Conservation (phyloP, 331 rosid species). For the Pyrus hybrid region DNA sequence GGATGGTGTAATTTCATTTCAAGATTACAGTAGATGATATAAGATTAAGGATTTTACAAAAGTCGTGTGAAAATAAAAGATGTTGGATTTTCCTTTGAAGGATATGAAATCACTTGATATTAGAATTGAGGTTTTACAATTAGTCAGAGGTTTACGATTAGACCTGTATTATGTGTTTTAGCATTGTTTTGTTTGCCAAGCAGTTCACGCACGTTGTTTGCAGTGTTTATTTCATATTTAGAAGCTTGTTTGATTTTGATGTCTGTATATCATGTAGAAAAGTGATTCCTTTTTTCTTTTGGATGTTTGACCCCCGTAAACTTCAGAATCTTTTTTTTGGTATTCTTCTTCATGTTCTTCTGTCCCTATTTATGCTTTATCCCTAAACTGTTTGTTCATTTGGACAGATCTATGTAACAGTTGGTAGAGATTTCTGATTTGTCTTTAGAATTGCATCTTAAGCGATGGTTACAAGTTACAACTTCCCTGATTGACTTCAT, state of each 20-base stretch:
- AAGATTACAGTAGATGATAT: background rate
- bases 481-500: background rate
- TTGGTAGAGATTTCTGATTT: background rate
- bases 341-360: background rate
- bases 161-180: background rate
- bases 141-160: background rate
- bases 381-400: background rate
- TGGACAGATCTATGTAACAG: background rate
- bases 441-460: background rate
- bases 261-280: background rate
- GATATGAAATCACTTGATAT: background rate
- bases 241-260: background rate
- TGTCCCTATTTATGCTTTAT: background rate
- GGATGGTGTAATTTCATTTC: background rate
- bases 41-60: background rate
- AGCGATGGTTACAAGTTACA: background rate
- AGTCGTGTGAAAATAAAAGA: background rate
- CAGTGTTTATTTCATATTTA: background rate
- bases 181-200: background rate
- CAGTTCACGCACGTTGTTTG: background rate
- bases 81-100: background rate
- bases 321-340: background rate
- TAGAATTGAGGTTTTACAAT: background rate
- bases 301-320: background rate
- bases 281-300: background rate